Base-by-base conservation (phyloP, 768 basidiomycete species). In the Tylopilus intermedius region DNA sequence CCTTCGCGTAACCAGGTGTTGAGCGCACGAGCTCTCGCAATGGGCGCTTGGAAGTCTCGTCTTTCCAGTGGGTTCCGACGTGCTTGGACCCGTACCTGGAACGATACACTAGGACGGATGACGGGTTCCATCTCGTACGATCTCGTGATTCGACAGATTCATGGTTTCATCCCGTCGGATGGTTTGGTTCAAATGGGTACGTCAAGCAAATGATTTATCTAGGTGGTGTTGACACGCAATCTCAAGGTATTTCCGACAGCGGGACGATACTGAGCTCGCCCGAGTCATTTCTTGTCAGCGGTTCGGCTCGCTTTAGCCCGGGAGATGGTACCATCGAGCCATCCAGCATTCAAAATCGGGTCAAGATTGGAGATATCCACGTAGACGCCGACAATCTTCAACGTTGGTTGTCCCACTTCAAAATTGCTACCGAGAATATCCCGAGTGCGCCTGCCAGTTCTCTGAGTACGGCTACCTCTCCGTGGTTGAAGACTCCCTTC, bases 31-130 rank as follows among this genome's bases (percentile, higher is more conserved):
- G 80, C 56, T 13, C 64, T 69, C 22, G 68, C 68, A 2, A 76
- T 86, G 67, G 77, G 77, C 4, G 78, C 80, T n/a, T 86, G 81
- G 84, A 83, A 78, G 57, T 78, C 75, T 30, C 77, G 83, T 27
- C 66, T 88, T 49, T 74, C 74, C 33, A 77, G 76, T 45, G 82
- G 86, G 54, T 72, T 87, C 46, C 75, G 74, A 43, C 74, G 88
- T 51, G 80, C 86, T 24, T 78, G 86, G 73, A 81, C 83, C 46
- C 76, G 80, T 49, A 86, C 86, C 39, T 82, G 86, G 73, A 83
- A 86, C 55, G 75, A 80, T 48, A 86, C 86, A 24, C 77, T 85
- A 73, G 86, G 83, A 11, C 76, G 74, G 38, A 83, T 81, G 45
- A 78, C 77, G 48, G 87, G 83, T 18, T 75, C 76, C 11, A 76